Conservation (phyloP, 805 yeast species). For the Ogataea angusta region DNA sequence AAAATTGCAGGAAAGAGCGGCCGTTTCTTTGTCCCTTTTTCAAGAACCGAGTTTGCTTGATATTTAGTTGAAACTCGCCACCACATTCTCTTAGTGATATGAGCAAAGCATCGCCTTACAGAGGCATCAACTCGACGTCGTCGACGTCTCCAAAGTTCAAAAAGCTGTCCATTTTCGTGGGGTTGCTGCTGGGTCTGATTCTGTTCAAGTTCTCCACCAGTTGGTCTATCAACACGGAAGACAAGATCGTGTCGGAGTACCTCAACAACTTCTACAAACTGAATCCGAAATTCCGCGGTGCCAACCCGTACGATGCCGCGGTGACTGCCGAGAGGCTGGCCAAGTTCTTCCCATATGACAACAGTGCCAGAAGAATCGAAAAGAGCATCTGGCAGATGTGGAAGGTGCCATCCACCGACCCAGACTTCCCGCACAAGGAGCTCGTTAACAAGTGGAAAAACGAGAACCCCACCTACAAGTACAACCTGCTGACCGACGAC, state of each 20-base stretch:
- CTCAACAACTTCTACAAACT: conserved; percentile 30
- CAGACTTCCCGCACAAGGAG: conserved; percentile 34
- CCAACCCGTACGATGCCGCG: conserved; percentile 33
- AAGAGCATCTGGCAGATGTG: conserved; percentile 36
- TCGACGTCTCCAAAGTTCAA: conserved; percentile 22
- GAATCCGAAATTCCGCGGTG: conserved; percentile 33
- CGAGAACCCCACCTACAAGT: conserved; percentile 33
- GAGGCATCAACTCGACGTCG: conserved; percentile 22
- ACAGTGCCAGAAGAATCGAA: conserved; percentile 32
- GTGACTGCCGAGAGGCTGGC: conserved; percentile 32
- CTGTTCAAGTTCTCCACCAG: conserved; percentile 26
- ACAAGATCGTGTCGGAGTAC: conserved; percentile 26
- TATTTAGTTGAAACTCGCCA: not conserved
- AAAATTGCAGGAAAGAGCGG: not conserved
- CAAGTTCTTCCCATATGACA: conserved; percentile 33
- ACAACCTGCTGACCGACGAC: conserved; percentile 32
- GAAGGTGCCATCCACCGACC: conserved; percentile 33
- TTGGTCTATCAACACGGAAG: conserved; percentile 27
- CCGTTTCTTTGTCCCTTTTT: not conserved
- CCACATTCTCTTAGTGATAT: conserved; percentile 8
- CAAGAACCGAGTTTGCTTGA: not conserved
- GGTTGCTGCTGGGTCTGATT: conserved; percentile 27
- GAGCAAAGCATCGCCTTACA: conserved; percentile 24
- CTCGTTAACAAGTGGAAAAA: conserved; percentile 33
- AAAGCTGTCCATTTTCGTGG: conserved; percentile 25